A percentile compares a stretch with the other conserved stretches of the same genome.
Evolutionary conservation across 768 basidiomycete genomes (phyloP).

Genomic region (Pisolithus microcarpus): DNA sequence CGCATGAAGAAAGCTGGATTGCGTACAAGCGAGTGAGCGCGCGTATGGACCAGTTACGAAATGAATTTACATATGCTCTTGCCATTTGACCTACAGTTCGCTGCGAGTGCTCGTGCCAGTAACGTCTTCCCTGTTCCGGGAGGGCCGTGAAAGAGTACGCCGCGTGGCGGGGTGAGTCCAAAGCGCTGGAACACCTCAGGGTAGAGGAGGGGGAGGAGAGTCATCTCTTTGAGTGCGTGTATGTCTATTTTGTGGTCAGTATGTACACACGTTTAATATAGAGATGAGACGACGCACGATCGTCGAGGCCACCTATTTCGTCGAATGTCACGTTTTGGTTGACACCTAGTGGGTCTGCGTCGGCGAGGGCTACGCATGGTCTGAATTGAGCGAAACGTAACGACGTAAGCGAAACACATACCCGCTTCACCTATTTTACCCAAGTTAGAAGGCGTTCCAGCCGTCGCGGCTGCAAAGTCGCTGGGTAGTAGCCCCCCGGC

Average conservation of each 20-base stretch:
- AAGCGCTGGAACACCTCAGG: conserved; percentile 96
- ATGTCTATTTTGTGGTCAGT: conserved; percentile 53
- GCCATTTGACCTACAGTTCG: conserved; percentile 81
- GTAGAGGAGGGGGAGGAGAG: conserved; percentile 87
- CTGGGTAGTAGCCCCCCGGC: conserved; percentile 49
- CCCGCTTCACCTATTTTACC: conserved; percentile 79
- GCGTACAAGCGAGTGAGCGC: neutral
- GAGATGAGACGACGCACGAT: conserved; percentile 47
- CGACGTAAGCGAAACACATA: conserved; percentile 26
- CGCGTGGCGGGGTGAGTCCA: conserved; percentile 89
- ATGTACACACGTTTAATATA: neutral
- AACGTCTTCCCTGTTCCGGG: conserved; percentile 99
- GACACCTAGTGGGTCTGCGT: conserved; percentile 92
- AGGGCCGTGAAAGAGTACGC: conserved; percentile 95
- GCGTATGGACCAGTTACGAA: neutral
- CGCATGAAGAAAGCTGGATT: conserved; percentile 95
- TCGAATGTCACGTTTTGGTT: conserved; percentile 93
- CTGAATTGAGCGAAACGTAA: conserved; percentile 9
- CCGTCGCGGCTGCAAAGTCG: conserved; percentile 53
- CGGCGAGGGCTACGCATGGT: conserved; percentile 64
- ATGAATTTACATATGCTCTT: conserved; percentile 71
- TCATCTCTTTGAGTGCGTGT: conserved; percentile 97
- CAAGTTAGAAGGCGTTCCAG: conserved; percentile 77
- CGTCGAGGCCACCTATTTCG: conserved; percentile 92
- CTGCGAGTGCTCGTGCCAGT: conserved; percentile 87